Conservation (phyloP, 139 green algal genomes). For the Haematococcus sp. region DNA sequence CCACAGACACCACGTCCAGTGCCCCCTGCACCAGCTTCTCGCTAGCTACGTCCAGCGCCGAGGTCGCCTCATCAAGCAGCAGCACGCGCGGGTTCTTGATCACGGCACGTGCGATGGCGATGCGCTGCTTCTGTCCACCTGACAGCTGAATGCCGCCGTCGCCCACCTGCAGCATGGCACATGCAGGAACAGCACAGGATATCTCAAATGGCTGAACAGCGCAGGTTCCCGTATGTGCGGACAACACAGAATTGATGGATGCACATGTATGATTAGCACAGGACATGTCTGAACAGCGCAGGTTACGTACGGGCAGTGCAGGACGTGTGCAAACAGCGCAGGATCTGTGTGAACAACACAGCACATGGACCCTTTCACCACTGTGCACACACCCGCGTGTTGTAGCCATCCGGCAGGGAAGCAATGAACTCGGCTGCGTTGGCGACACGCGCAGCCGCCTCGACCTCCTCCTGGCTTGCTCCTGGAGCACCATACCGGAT, state of each 20-base stretch:
- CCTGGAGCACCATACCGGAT: slow-evolving; percentile 50
- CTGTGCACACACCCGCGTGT: too few relatives aligned
- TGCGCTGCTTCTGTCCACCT: slow-evolving; percentile 79
- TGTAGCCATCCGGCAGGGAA: slow-evolving; percentile 62
- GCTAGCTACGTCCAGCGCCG: slow-evolving; percentile 36
- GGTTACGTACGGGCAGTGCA: too few relatives aligned
- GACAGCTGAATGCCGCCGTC: slow-evolving; percentile 65
- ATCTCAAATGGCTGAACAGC: too few relatives aligned
- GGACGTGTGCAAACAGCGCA: too few relatives aligned
- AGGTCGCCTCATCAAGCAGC: slow-evolving; percentile 63
- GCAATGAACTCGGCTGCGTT: slow-evolving; percentile 83
- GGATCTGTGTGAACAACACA: too few relatives aligned
- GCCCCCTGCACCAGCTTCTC: slow-evolving; percentile 56
- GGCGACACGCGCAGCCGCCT: slow-evolving; percentile 62
- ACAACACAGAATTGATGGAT: too few relatives aligned
- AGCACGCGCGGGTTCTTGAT: slow-evolving; percentile 52
- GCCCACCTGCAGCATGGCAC: slow-evolving; percentile 27
- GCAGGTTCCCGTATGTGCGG: too few relatives aligned
- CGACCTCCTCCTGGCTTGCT: slow-evolving; percentile 51
- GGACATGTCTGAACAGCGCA: too few relatives aligned
- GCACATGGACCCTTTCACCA: too few relatives aligned
- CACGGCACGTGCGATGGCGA: slow-evolving; percentile 73
- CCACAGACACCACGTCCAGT: slow-evolving; percentile 15
- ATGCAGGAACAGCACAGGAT: too few relatives aligned
- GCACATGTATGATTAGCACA: too few relatives aligned